Base-by-base conservation (phyloP, 129 eudicot species). In the Tagetes erecta region DNA sequence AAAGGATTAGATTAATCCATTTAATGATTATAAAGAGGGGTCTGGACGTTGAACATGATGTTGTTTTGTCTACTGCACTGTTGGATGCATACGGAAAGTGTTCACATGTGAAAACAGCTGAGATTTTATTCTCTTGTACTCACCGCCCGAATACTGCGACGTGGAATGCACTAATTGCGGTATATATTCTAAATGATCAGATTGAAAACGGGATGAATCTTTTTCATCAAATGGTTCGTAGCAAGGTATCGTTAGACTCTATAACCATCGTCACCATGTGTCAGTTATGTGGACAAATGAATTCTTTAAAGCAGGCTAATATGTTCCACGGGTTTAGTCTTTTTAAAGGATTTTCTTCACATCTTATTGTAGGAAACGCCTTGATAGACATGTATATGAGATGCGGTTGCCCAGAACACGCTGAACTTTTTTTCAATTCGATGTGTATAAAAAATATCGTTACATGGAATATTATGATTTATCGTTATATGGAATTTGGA, bases 61-160 rank as follows among this genome's bases (percentile, higher is more conserved):
- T 83, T n/a, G 84, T 83, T 59, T 76, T 83, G 35, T 74, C 49
- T 38, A 83, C 87, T 1, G 56, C 87, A 64, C 47, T 83, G 79
- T 44, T 83, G 50, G 81, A 83, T 71, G 82, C 87, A 71, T 83
- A 83, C 59, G 87, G 87, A 33, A 83, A 80, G 80, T 83, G 87
- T 60, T 83, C 47, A 41, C 84, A 80, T 80, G 70, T 76, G 62
- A 76, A 40, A 33, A 64, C 87, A n/a, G 71, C 87, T n/a, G 70
- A 57, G 56, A 55, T 27, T 39, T 71, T 83, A 63, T 83, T 83
- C 46, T 38, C 10, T 57, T 55, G 69, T 76, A 66, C 76, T 49
- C 62, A 37, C 35, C 46, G 53, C 41, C 72, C 79, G 38, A 64
- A 67, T 59, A 72, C 84, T 66, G 75, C 84, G 52, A 80, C 87